Base-by-base conservation (phyloP, 352 stramenopile genomes). In the Phytophthora pluvialis region DNA sequence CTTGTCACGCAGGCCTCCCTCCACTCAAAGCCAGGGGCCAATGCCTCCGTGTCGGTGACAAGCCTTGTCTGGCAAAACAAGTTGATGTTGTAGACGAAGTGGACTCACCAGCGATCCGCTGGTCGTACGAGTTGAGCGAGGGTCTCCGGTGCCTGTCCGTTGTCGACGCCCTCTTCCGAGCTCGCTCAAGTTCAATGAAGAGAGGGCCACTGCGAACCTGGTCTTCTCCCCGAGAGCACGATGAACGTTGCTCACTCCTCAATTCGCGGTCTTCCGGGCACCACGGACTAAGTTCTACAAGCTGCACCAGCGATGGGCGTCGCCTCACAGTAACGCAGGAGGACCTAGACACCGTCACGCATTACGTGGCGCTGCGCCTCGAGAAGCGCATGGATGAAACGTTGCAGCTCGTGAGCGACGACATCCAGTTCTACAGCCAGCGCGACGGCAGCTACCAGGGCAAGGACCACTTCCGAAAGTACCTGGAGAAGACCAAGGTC, bases 401-500 rank as follows among this genome's bases (percentile, higher is more conserved):
- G 29, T 53, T 86, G 33, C 60, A 80, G 54, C 75, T 86, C 28
- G 70, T 86, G 60, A 86, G 75, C 42, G 77, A 86, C 60, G 72
- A 79, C 70, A 73, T 86, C 11, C 45, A 79, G 38, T 79, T 81
- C 66, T 81, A 77, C 70, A 82, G 75, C 50, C 75, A 83, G 53
- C 72, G 77, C 9, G 72, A 83, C 56, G 72, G 77, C 28, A 73
- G 51, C 56, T 83, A 75, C 65, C 61, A 78, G 47, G 77, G 72
- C 61, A 82, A 77, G 54, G 54, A 79, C 31, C 43, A 72, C 51
- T 81, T 86, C 67, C 40, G 45, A 12, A 31, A 64, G 31, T 86
- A 83, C 45, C 60, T 83, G n/a, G 64, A 83, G 47, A 83, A 86
- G 61, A 81, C 68, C 61, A 81, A 82, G 54, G 63, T 83, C 55